Base-by-base conservation (phyloP, 805 yeast genomes). In the Brettanomyces naardenensis region DNA sequence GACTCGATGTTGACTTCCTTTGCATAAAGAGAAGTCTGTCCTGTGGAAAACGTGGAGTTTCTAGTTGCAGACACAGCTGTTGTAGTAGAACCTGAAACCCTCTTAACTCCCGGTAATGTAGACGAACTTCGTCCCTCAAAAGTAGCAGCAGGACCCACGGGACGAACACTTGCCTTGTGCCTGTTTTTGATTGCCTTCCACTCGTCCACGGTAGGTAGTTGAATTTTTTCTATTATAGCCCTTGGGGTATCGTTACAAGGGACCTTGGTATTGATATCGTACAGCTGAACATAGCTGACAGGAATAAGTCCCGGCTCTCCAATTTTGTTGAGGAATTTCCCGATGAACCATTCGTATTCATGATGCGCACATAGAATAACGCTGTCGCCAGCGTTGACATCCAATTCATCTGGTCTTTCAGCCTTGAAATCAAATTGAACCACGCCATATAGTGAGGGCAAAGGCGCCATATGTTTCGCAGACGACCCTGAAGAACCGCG, bases 241-340 rank as follows among this genome's bases (percentile, higher is more conserved):
- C 36, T 75, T 44, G 45, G 56, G 46, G 44, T 58, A 66, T 47
- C 76, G 66, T 20, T 69, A 71, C 35, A 82, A 66, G 39, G 81
- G 68, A 49, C 69, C 64, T 39, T 81, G 75, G 85, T 69, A 19
- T 77, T 66, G 41, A 88, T 71, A 58, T 92, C 95, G 29, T 90
- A 76, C 27, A 90, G 72, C 53, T 87, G 85, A 19, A 92, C 92
- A 52, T 84, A 92, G 15, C 85, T 75, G 4, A 86, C 89, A 0
- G 99, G 98, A 6, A 92, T 94, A 33, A 92, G 68, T 1, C 99
- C 98, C 0, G 97, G 97, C 1, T 97, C 98, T 19, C 98, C 97
- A 28, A 92, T 66, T 38, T 97, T 69, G 42, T 90, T 94, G 31
- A 92, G 84, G 11, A 96, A 96, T 58, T 92, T 92, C 4, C 97